phyloP scores from a whole-genome alignment of 1,139 yeast genomes.

The Wickerhamomyces sp. region DNA sequence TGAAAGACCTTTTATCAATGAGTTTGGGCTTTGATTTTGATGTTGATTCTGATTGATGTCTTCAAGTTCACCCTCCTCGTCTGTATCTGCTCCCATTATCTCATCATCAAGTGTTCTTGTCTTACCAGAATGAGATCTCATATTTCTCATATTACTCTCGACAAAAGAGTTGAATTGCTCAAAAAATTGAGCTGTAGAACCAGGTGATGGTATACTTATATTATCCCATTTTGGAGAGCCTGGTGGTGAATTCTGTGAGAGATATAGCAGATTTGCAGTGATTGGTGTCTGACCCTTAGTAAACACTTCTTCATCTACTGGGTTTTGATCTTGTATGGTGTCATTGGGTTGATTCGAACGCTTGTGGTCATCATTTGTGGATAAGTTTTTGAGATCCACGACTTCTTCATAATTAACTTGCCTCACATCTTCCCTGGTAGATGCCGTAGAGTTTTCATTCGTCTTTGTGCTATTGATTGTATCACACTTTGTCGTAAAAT shows the following conservation, averaged over 20 bases:
- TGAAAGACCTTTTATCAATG: neutral
- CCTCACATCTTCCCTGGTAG: too few species aligned
- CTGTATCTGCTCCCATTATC: neutral
- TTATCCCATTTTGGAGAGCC: slow-evolving; percentile 13
- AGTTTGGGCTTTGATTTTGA: neutral
- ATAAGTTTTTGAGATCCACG: too few species aligned
- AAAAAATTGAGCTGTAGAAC: slow-evolving; percentile 10
- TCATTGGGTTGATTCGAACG: neutral
- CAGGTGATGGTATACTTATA: neutral
- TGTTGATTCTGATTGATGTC: neutral
- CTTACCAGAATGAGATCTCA: slow-evolving; percentile 13
- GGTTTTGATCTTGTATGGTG: slow-evolving; percentile 8
- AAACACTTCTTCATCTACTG: slow-evolving; percentile 10
- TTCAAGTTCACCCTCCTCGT: neutral
- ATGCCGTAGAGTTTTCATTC: too few species aligned
- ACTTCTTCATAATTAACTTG: too few species aligned
- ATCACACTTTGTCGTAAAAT: neutral
- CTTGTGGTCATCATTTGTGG: too few species aligned
- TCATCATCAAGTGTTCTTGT: slow-evolving; percentile 15
- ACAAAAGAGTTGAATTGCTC: slow-evolving; percentile 20
- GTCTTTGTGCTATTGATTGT: neutral
- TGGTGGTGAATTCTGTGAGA: slow-evolving; percentile 12
- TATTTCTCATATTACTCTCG: slow-evolving; percentile 20
- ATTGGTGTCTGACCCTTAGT: slow-evolving; percentile 18
- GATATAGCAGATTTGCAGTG: slow-evolving; percentile 15